Evolutionary conservation across 345 rosid genomes (phyloP), one percentile per base, ranked within the genome.

Genomic region (Corchorus capsularis): DNA sequence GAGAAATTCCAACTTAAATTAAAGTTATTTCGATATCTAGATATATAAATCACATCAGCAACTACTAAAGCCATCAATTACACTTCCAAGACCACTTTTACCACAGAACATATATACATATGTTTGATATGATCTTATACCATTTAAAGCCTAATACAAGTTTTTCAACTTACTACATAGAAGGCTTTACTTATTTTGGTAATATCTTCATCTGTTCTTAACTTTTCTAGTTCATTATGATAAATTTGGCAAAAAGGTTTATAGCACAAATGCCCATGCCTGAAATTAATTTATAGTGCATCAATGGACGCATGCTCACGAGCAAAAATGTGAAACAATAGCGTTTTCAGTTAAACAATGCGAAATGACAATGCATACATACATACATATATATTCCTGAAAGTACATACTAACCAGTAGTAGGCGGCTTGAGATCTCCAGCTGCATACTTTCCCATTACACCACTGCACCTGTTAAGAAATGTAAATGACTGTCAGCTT

Each of bases 351-450:
- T 32, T 46, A 47, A 73, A 27, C 22, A 35, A 74, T 32, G 62
- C n/a, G 53, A 53, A 65, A 62, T 46, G 43, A 64, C 2, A 3
- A 1, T 20, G 27, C 17, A 64, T 37, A 9, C 61, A 68, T n/a
- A 85, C 97, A 68, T n/a, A 85, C 97, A n/a, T n/a, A n/a, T n/a
- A n/a, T 72, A 2, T 32, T 4, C 45, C 15, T 3, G 14, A 32
- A 37, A 70, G 76, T n/a, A 63, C 32, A 68, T n/a, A 85, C 97
- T 83, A 46, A 76, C 99, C 90, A 65, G 91, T 86, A 55, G 87
- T 82, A 66, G 99, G 99, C 12, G 99, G 99, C 92, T 89, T 95
- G 78, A 95, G 99, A 82, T 95, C 99, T 79, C 99, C 97, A 53
- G 91, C 96, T 55, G 98, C 94, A 82, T 95, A 95, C 85, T 88